Percentiles rank a stretch among this genome's conserved stretches.
Evolutionary conservation across 345 rosid genomes (phyloP).

Genomic region (Gossypium mustelinum): DNA sequence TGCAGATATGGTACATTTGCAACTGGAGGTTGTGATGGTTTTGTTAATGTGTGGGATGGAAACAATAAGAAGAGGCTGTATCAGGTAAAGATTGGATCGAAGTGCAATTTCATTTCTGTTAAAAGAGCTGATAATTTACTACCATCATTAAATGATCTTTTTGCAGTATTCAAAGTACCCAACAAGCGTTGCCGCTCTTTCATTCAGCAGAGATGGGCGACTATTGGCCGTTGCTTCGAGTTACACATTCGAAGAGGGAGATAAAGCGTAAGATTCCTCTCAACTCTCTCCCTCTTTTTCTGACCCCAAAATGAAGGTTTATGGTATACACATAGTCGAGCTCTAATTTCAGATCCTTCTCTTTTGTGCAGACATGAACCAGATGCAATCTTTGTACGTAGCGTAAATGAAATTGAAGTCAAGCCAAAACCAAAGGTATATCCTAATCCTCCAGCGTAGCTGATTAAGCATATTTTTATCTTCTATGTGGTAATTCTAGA

Average conservation of each 20-base stretch:
- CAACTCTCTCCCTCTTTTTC: neutral
- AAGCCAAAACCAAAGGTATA: slow-evolving; percentile 89
- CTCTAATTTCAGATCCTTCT: slow-evolving; percentile 8
- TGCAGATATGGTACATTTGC: slow-evolving; percentile 98
- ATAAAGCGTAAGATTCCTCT: slow-evolving; percentile 59
- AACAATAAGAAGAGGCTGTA: slow-evolving; percentile 97
- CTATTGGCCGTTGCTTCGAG: slow-evolving; percentile 95
- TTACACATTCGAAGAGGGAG: slow-evolving; percentile 96
- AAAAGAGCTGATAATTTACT: neutral
- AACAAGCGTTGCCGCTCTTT: slow-evolving; percentile 82
- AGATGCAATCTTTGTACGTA: slow-evolving; percentile 75
- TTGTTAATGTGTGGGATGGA: slow-evolving; percentile 94
- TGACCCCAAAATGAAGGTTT: neutral
- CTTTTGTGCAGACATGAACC: slow-evolving; percentile 80
- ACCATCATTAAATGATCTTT: slow-evolving; percentile 7
- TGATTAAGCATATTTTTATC: neutral
- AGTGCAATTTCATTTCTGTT: neutral
- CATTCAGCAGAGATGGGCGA: slow-evolving; percentile 95
- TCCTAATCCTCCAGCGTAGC: slow-evolving; percentile 71
- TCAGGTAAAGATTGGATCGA: slow-evolving; percentile 48
- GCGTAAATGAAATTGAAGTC: slow-evolving; percentile 87
- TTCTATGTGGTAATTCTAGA: neutral
- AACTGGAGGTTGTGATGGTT: slow-evolving; percentile 98
- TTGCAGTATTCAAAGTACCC: slow-evolving; percentile 91
- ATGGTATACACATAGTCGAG: neutral